Percentiles rank a stretch among this genome's conserved stretches.
These are phyloP conservation scores for Escovopsis sp. DNA, from an alignment of 2,329 filamentous ascomycete species.

Conservation along the genomic window DNA sequence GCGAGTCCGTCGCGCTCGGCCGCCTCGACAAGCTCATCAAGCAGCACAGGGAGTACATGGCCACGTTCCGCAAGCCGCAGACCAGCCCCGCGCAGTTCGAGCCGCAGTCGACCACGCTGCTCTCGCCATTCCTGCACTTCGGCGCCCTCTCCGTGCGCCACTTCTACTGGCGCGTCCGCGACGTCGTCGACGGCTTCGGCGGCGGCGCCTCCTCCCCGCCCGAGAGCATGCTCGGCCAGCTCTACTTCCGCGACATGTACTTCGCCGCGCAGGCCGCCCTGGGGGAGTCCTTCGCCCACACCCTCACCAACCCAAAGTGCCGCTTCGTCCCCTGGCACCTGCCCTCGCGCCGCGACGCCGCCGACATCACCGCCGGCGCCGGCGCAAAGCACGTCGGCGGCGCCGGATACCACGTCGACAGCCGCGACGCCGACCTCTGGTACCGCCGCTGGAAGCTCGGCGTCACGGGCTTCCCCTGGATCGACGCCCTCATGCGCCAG, in stretches of 20 bases:
- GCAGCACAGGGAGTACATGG: slow-evolving; percentile 47
- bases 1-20: slow-evolving; percentile 50
- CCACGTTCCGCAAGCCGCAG: slow-evolving; percentile 62
- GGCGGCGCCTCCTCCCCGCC: slow-evolving; percentile 46
- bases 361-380: slow-evolving; percentile 35
- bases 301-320: slow-evolving; percentile 48
- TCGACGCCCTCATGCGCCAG: slow-evolving; percentile 69
- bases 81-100: slow-evolving; percentile 61
- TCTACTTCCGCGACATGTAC: slow-evolving; percentile 74
- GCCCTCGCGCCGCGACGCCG: slow-evolving; percentile 39
- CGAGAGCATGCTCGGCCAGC: slow-evolving; percentile 55
- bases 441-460: slow-evolving; percentile 57
- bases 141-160: slow-evolving; percentile 54
- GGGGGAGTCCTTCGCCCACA: slow-evolving; percentile 49
- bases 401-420: slow-evolving; percentile 50
- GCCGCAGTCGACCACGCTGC: slow-evolving; percentile 57
- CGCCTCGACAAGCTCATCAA: slow-evolving; percentile 43
- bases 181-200: slow-evolving; percentile 42
- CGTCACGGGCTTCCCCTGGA: slow-evolving; percentile 63
- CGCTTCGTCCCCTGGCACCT: slow-evolving; percentile 73
- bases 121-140: slow-evolving; percentile 63
- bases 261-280: slow-evolving; percentile 61
- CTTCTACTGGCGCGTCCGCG: slow-evolving; percentile 58
- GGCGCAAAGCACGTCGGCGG: slow-evolving; percentile 32
- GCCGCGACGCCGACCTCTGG: slow-evolving; percentile 44